These are phyloP conservation scores for Trametes polyzona DNA, from an alignment of 1,284 basidiomycete genomes.

Conservation along the genomic window DNA sequence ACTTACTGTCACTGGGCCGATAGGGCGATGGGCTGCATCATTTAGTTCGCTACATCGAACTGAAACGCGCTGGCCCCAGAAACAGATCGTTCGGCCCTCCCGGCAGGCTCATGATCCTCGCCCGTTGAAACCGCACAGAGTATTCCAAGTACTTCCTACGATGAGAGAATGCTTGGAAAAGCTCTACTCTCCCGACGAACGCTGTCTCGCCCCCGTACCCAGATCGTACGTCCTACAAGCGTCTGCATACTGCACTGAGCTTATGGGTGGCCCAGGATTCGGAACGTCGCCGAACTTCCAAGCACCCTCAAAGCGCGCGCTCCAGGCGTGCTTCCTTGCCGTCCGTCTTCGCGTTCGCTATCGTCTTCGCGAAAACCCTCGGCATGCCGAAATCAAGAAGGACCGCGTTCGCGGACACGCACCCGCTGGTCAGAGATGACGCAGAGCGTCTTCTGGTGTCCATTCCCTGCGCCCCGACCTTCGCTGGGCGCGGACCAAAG, in stretches of 20 bases:
- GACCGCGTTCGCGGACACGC: not conserved
- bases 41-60: not conserved
- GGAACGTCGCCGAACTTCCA: not conserved
- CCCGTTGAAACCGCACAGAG: no score
- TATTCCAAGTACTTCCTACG: no score
- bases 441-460: not conserved
- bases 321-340: not conserved
- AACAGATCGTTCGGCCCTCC: no score
- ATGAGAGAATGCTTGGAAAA: no score
- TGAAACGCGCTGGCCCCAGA: not conserved
- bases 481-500: no score
- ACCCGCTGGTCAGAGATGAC: not conserved
- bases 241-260: no score
- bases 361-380: not conserved
- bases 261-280: no score
- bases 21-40: not conserved
- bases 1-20: not conserved
- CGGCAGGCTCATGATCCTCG: no score
- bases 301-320: constrained; percentile 2
- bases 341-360: not conserved
- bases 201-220: no score
- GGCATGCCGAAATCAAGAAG: not conserved
- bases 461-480: not conserved
- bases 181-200: no score
- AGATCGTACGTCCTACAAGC: no score